Conservation (phyloP, 2,329 filamentous ascomycete species). For the Diplodia scrobiculata region DNA sequence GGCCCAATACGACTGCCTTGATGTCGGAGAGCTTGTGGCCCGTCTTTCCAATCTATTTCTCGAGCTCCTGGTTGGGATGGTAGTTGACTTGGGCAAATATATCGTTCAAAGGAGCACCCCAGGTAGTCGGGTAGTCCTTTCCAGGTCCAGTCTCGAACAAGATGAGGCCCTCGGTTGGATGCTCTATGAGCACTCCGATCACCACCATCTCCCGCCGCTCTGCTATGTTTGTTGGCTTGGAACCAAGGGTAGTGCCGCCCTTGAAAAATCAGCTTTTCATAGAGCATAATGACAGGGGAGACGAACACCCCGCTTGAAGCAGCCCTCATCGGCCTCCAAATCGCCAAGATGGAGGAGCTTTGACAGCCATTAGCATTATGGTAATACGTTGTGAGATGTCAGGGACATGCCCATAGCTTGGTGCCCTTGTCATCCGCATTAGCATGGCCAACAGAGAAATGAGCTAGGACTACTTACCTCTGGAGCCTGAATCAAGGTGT, state of each 20-base stretch:
- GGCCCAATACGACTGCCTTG: conserved; percentile 44
- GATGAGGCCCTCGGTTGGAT: conserved; percentile 43
- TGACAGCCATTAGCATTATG: background rate
- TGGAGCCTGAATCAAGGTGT: conserved; percentile 34
- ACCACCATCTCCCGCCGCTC: conserved; percentile 40
- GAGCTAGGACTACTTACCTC: conserved; percentile 27
- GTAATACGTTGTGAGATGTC: background rate
- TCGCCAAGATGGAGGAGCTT: conserved; percentile 42
- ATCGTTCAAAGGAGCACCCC: conserved; percentile 39
- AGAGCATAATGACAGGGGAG: background rate
- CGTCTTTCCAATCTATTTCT: conserved; percentile 37
- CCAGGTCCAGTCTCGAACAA: conserved; percentile 44
- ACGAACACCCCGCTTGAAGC: conserved; percentile 38
- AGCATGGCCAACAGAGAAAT: too few relatives aligned
- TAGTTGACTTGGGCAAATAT: conserved; percentile 41
- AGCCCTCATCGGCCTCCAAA: conserved; percentile 44
- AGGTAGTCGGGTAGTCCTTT: conserved; percentile 38
- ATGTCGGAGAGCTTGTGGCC: conserved; percentile 40
- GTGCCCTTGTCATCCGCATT: conserved; percentile 35
- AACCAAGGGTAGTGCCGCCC: conserved; percentile 37
- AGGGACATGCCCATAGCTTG: conserved; percentile 40
- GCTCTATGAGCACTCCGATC: conserved; percentile 37
- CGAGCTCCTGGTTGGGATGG: conserved; percentile 34
- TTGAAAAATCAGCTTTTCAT: conserved; percentile 16
- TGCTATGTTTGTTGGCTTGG: conserved; percentile 36